Evolutionary conservation across 2,329 filamentous ascomycete species (phyloP).

Genomic region (Ceratocystis variospora): DNA sequence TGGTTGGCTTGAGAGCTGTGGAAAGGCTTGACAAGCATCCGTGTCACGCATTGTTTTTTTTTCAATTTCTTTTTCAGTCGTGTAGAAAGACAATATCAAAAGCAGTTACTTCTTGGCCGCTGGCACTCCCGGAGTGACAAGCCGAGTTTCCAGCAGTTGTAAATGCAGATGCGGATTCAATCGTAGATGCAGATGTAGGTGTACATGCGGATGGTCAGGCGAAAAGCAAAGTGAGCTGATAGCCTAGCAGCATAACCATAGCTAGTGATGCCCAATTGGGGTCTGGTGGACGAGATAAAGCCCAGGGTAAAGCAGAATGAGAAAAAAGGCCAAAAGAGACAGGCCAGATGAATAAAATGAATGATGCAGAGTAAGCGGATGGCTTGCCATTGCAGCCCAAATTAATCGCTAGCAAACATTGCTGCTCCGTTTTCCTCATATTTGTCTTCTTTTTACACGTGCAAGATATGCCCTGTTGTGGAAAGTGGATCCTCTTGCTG

Average conservation of each 20-base stretch:
- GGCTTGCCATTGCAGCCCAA: neutral
- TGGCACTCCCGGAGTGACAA: too few species aligned
- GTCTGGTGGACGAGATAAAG: neutral
- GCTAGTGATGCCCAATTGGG: neutral
- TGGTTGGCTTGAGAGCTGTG: neutral
- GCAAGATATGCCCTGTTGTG: conserved; percentile 7
- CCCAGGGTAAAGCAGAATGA: neutral
- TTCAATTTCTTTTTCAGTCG: neutral
- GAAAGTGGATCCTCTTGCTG: conserved; percentile 8
- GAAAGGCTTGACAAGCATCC: neutral
- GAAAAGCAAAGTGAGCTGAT: neutral
- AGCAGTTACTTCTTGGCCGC: too few species aligned
- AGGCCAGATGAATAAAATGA: neutral
- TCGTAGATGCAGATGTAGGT: neutral
- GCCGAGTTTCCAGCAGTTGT: too few species aligned
- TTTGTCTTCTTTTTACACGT: neutral
- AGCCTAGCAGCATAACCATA: neutral
- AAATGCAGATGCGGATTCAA: too few species aligned
- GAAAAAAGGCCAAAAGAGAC: neutral
- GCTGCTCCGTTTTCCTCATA: neutral
- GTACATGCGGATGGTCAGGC: neutral
- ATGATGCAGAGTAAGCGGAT: neutral
- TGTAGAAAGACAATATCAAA: neutral
- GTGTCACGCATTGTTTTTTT: neutral
- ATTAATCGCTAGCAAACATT: neutral